Conservation (phyloP, 352 stramenopile species). For the Paralagenidium karlingii region DNA sequence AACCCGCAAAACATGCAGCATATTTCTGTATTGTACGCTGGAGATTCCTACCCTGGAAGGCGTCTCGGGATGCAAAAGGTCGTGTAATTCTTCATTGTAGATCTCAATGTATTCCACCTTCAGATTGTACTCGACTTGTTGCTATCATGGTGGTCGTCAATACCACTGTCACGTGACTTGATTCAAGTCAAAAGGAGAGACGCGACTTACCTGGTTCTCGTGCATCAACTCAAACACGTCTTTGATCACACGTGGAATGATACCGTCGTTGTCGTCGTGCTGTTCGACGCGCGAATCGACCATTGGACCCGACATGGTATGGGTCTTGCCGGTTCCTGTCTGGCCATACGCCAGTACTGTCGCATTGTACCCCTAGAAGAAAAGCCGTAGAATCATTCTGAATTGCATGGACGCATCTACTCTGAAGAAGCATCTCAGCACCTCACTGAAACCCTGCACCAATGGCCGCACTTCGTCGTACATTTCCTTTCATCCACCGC, state of each 20-base stretch:
- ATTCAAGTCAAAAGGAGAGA: background rate
- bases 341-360: constrained; percentile 78
- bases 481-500: constrained; percentile 21
- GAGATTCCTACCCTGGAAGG: constrained; percentile 33
- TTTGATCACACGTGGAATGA: constrained; percentile 79
- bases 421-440: constrained; percentile 17
- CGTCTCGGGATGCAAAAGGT: constrained; percentile 85
- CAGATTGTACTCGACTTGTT: constrained; percentile 71
- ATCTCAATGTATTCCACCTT: constrained; percentile 96
- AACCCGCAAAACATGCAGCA: too few relatives aligned
- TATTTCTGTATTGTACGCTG: too few relatives aligned
- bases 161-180: background rate
- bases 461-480: constrained; percentile 61
- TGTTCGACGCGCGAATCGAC: constrained; percentile 43
- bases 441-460: constrained; percentile 61
- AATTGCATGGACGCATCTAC: background rate
- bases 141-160: background rate
- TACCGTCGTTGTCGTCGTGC: too few relatives aligned
- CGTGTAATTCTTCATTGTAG: constrained; percentile 97
- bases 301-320: constrained; percentile 83
- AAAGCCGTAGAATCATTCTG: background rate
- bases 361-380: constrained; percentile 49
- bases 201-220: constrained; percentile 13
- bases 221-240: constrained; percentile 60
- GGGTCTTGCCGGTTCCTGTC: constrained; percentile 90